A percentile compares a stretch with the other conserved stretches of the same genome.
These are phyloP conservation scores for Monosporascus sp. DNA, from an alignment of 2,329 filamentous ascomycete species.

Conservation along the genomic window DNA sequence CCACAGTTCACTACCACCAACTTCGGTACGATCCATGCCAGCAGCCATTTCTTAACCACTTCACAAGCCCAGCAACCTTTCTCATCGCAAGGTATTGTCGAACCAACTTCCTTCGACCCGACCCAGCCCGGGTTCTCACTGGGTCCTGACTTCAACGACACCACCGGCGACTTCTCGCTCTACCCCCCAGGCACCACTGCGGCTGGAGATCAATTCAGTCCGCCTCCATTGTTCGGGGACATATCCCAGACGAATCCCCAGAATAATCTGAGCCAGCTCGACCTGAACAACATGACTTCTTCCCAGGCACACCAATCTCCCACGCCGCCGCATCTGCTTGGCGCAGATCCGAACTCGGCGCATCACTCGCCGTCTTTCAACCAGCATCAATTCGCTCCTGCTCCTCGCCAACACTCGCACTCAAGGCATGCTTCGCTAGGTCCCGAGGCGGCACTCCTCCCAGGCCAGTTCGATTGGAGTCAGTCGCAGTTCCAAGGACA, in stretches of 20 bases:
- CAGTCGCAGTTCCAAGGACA: conserved; percentile 70
- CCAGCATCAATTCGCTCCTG: conserved; percentile 51
- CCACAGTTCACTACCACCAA: conserved; percentile 34
- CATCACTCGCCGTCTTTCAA: conserved; percentile 55
- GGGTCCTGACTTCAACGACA: conserved; percentile 43
- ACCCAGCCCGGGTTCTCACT: conserved; percentile 41
- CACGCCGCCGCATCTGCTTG: conserved; percentile 51
- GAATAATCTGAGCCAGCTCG: conserved; percentile 38
- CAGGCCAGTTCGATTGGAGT: conserved; percentile 50
- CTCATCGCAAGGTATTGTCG: conserved; percentile 36
- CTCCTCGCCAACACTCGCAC: conserved; percentile 46
- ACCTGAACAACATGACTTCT: conserved; percentile 50
- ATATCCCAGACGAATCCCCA: conserved; percentile 37
- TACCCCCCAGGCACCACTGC: conserved; percentile 50
- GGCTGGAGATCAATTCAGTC: conserved; percentile 51
- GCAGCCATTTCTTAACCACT: conserved; percentile 44
- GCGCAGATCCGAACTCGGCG: conserved; percentile 44
- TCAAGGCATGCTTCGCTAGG: conserved; percentile 53
- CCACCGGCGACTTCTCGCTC: conserved; percentile 54
- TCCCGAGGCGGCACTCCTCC: conserved; percentile 52
- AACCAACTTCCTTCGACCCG: conserved; percentile 28
- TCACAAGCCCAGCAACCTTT: conserved; percentile 40
- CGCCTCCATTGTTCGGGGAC: conserved; percentile 52
- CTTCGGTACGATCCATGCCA: conserved; percentile 42
- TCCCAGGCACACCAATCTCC: conserved; percentile 52